phyloP scores from a whole-genome alignment of 805 yeast species.

The Lipomyces japonicus region DNA sequence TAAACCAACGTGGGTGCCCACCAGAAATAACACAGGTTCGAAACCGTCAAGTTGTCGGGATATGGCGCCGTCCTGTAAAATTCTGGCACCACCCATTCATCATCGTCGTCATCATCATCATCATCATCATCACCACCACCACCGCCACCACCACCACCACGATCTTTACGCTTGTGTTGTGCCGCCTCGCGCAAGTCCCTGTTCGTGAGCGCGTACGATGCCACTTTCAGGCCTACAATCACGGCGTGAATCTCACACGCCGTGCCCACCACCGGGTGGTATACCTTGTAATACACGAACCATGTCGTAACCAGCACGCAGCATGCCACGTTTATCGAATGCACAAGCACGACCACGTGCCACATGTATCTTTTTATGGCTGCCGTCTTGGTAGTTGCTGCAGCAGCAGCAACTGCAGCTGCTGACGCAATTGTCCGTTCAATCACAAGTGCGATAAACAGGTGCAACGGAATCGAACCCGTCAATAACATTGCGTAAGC shows the following conservation, averaged over 20 bases:
- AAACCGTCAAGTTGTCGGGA: slow-evolving; percentile 42
- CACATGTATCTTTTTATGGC: slow-evolving; percentile 33
- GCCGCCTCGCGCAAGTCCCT: slow-evolving; percentile 44
- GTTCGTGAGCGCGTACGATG: slow-evolving; percentile 45
- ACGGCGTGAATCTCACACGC: slow-evolving; percentile 43
- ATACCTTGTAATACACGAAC: slow-evolving; percentile 38
- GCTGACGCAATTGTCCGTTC: slow-evolving; percentile 37
- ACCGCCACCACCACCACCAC: slow-evolving; percentile 3
- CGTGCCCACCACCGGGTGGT: slow-evolving; percentile 46
- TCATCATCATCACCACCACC: too few relatives aligned
- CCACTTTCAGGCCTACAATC: slow-evolving; percentile 42
- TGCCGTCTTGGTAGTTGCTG: neutral
- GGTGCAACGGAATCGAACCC: slow-evolving; percentile 36
- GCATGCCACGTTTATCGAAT: slow-evolving; percentile 35
- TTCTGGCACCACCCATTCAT: slow-evolving; percentile 34
- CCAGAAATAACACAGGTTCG: slow-evolving; percentile 42
- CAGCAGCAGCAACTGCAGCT: slow-evolving; percentile 11
- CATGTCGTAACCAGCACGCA: slow-evolving; percentile 35
- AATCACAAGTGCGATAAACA: slow-evolving; percentile 39
- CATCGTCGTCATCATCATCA: too few relatives aligned
- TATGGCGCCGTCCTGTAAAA: slow-evolving; percentile 38
- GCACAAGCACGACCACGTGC: slow-evolving; percentile 36
- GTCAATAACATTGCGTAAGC: slow-evolving; percentile 32
- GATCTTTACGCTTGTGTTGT: too few relatives aligned
- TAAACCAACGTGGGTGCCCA: slow-evolving; percentile 48